phyloP scores from a whole-genome alignment of 2,329 filamentous ascomycete genomes.

The Juglanconis juglandina region DNA sequence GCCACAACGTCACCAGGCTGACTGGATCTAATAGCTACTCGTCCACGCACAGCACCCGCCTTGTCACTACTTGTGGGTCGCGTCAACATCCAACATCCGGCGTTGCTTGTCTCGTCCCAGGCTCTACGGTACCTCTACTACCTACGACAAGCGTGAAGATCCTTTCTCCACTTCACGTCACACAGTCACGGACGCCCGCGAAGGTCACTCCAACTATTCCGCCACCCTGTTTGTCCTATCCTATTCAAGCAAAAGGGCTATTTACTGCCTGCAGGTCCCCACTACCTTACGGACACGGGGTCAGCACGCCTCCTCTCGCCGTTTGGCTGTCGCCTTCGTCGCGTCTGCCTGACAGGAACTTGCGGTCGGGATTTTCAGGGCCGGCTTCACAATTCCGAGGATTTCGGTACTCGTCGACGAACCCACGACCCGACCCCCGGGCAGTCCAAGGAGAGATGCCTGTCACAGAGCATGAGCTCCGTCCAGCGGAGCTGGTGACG shows the following conservation, averaged over 20 bases:
- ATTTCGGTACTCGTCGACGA: conserved; percentile 1
- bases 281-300: not conserved
- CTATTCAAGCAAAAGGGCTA: not conserved
- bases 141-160: not conserved
- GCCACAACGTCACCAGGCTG: not conserved
- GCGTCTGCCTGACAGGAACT: not conserved
- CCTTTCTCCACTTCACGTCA: conserved; percentile 4
- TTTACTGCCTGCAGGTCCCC: not conserved
- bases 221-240: not conserved
- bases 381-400: not conserved
- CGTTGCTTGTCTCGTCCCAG: not conserved
- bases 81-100: not conserved
- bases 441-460: conserved; percentile 25
- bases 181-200: conserved; percentile 9
- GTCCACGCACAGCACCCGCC: not conserved
- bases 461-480: conserved; percentile 28
- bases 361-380: not conserved
- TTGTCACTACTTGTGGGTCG: not conserved
- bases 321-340: not conserved
- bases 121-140: conserved; percentile 7
- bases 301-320: not conserved
- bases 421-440: conserved; percentile 19
- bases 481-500: conserved; percentile 47
- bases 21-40: conserved; percentile 2
- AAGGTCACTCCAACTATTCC: not conserved